Percentiles rank a stretch among this genome's conserved stretches.
phyloP scores from a whole-genome alignment of 2,329 filamentous ascomycete species.

The Berkeleyomyces rouxiae region DNA sequence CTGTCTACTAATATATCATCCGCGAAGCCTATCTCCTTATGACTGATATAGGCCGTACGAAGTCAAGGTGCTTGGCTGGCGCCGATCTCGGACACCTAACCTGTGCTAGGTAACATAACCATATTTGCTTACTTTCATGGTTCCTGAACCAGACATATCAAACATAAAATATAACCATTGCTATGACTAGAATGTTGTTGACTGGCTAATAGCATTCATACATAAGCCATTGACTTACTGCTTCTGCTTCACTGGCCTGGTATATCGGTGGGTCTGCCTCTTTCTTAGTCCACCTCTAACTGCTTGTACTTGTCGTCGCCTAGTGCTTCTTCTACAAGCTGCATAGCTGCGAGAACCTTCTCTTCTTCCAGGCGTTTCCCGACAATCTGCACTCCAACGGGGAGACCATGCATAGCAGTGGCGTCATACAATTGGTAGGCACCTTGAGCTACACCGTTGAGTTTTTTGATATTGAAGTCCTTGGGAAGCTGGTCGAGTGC shows the following conservation, averaged over 20 bases:
- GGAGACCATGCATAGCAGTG: conserved; percentile 67
- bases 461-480: conserved; percentile 40
- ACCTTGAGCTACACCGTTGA: conserved; percentile 66
- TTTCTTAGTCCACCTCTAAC: conserved; percentile 28
- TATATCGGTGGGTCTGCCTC: conserved; percentile 1
- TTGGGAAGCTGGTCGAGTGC: conserved; percentile 47
- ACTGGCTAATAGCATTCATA: background rate
- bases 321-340: conserved; percentile 58
- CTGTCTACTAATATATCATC: too few species aligned
- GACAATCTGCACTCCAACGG: conserved; percentile 72
- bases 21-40: too few species aligned
- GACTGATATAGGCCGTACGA: background rate
- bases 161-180: background rate
- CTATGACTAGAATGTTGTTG: background rate
- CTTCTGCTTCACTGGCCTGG: background rate
- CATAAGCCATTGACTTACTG: background rate
- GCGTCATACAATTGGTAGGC: conserved; percentile 80
- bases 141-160: background rate
- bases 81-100: conserved; percentile 15
- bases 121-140: background rate
- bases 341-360: conserved; percentile 71
- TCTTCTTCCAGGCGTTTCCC: conserved; percentile 70
- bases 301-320: conserved; percentile 37
- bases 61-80: background rate
- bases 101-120: conserved; percentile 4